Base-by-base conservation (phyloP, 2,329 filamentous ascomycete species). In the Penicillium sp. region DNA sequence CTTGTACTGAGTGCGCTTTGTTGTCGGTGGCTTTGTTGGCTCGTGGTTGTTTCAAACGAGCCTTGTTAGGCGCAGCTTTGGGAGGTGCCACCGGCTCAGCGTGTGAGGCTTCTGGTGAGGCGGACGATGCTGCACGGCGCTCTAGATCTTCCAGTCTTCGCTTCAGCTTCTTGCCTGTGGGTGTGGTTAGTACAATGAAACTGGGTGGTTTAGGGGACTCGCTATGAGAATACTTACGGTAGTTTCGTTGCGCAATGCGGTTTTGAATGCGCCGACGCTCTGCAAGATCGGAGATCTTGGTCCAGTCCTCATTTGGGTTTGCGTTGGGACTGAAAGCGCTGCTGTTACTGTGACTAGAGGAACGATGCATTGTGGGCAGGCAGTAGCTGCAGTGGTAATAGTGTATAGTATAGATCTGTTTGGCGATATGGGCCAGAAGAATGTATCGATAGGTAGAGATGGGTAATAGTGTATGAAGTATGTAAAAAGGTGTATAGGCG, bases 291-390 rank as follows among this genome's bases (percentile, higher is more conserved):
- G 94, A 96, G 77, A 98, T 97, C 87, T 97, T 96, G 76, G 94
- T 97, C 94, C 94, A 98, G 82, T 98, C 94, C 82, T 98, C 94
- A 75, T 97, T 93, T 59, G 94, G 91, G 78, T 96, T 96, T 72
- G 93, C 94, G 67, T 92, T 96, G 72, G 90, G 91, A 81, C 92
- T 96, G 84, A 96, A 97, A 71, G 94, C 94, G 81, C 92, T 97
- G 82, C 92, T 97, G 65, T 91, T 96, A 76, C 89, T 89, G 75
- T 92, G 89, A 67, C 82, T 85, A 44, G 87, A 84, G 60, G 69
- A 72, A 26, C 70, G 72, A 69, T 77, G 70, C 75, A 78, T 78
- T 53, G 53, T 72, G 42, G 28, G 30, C 42, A 45, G 53, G 26
- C 53, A 44, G 19, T 22, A 55, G 38, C 38, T 38, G 33, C 15